Conservation (phyloP, 768 basidiomycete genomes). For the Psilocybe subaeruginosa region DNA sequence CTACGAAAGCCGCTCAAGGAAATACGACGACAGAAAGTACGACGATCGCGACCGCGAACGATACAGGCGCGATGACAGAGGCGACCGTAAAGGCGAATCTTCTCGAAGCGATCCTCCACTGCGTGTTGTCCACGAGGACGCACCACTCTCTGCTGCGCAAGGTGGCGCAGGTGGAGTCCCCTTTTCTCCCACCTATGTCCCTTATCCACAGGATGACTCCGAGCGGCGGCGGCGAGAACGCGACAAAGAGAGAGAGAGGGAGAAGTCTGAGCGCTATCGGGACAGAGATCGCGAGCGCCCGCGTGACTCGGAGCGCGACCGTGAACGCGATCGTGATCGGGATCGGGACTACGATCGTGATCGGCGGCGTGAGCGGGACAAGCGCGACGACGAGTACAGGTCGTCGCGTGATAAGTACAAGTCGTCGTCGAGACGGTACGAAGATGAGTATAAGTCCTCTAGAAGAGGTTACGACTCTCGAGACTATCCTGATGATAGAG, state of each 20-base stretch:
- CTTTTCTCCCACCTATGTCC: slow-evolving; percentile 21
- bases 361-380: slow-evolving; percentile 13
- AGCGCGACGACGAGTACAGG: slow-evolving; percentile 16
- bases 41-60: slow-evolving; percentile 20
- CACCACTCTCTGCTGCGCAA: slow-evolving; percentile 20
- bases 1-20: slow-evolving; percentile 19
- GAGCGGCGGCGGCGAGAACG: slow-evolving; percentile 14
- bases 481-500: slow-evolving; percentile 7
- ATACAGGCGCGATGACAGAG: slow-evolving; percentile 6
- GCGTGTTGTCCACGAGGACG: slow-evolving; percentile 26
- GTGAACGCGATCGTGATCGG: slow-evolving; percentile 18
- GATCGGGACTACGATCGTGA: slow-evolving; percentile 26
- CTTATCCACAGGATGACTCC: slow-evolving; percentile 16
- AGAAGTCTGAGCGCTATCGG: slow-evolving; percentile 9
- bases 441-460: slow-evolving; percentile 23
- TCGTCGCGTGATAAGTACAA: slow-evolving; percentile 22
- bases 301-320: slow-evolving; percentile 14
- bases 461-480: slow-evolving; percentile 20
- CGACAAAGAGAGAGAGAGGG: slow-evolving; percentile 17
- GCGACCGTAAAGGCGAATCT: background rate
- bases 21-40: slow-evolving; percentile 22
- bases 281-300: slow-evolving; percentile 16
- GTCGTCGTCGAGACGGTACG: slow-evolving; percentile 20
- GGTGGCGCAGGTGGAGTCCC: slow-evolving; percentile 21
- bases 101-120: slow-evolving; percentile 14